These are phyloP conservation scores for Sonneratia caseolaris DNA, from an alignment of 345 rosid genomes.

Conservation along the genomic window DNA sequence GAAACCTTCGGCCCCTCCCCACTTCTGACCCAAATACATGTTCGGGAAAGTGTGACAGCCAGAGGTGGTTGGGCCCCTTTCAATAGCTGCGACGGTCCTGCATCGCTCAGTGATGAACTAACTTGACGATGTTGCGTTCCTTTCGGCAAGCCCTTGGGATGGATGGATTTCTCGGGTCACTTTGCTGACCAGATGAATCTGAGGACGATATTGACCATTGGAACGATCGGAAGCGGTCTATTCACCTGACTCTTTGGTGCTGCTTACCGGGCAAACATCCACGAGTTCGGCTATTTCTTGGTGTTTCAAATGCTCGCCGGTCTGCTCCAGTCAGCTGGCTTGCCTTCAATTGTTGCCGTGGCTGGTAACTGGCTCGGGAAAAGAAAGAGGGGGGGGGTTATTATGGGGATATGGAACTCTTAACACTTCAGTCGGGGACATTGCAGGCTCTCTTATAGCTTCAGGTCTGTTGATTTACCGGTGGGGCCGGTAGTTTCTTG, in stretches of 20 bases:
- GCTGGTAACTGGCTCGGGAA: conserved; percentile 90
- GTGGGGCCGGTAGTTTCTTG: conserved; percentile 95
- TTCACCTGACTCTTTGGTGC: conserved; percentile 74
- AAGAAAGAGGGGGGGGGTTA: conserved; percentile 86
- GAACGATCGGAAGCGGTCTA: conserved; percentile 79
- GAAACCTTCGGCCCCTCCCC: too few species aligned
- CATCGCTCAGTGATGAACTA: conserved; percentile 57
- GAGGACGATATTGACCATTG: conserved; percentile 62
- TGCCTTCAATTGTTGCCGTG: conserved; percentile 97
- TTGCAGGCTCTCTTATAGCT: conserved; percentile 71
- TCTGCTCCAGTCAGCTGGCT: conserved; percentile 86
- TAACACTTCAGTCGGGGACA: conserved; percentile 84
- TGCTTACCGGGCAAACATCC: conserved; percentile 69
- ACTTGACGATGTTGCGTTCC: conserved; percentile 64
- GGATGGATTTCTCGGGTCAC: conserved; percentile 84
- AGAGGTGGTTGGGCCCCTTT: conserved; percentile 88
- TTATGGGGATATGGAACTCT: conserved; percentile 98
- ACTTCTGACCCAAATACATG: background rate
- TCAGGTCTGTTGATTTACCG: conserved; percentile 60
- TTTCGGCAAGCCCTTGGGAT: conserved; percentile 68
- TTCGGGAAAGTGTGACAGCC: conserved; percentile 12
- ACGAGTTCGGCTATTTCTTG: conserved; percentile 62
- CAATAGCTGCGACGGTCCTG: conserved; percentile 52
- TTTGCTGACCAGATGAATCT: conserved; percentile 78
- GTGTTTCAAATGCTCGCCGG: conserved; percentile 60